A percentile compares a stretch with the other conserved stretches of the same genome.
Conservation (phyloP, 257 asterid species). For the Nicotiana benthamiana region DNA sequence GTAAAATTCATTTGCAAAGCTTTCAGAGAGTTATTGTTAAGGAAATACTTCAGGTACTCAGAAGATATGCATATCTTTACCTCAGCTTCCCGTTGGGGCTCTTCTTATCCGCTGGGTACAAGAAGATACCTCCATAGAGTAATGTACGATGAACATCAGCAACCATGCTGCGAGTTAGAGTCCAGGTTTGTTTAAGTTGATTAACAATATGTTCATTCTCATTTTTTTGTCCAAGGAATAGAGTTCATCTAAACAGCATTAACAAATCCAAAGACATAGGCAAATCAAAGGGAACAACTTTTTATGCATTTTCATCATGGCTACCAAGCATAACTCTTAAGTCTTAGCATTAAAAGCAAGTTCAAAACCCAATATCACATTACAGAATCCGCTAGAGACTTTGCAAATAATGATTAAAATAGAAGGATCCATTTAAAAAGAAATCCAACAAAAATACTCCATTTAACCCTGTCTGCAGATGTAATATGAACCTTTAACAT, state of each 20-base stretch:
- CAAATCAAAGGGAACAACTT: not conserved
- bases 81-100: constrained; percentile 87
- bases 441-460: not conserved
- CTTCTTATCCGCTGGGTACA: constrained; percentile 98
- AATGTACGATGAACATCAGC: constrained; percentile 99
- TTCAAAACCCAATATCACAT: not conserved
- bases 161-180: constrained; percentile 59
- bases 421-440: not conserved
- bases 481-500: constrained; percentile 1
- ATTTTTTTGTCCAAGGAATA: not conserved
- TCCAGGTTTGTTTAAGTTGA: not conserved
- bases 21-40: not conserved
- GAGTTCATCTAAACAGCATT: not conserved
- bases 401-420: not conserved
- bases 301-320: not conserved
- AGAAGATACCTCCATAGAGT: constrained; percentile 92
- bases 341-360: not conserved
- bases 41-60: not conserved
- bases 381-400: not conserved
- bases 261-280: not conserved
- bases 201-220: not conserved
- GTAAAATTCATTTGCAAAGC: not conserved
- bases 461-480: not conserved
- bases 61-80: constrained; percentile 21
- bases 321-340: too few species aligned